phyloP scores from a whole-genome alignment of 441 rosid species.

The Jatropha podagrica region DNA sequence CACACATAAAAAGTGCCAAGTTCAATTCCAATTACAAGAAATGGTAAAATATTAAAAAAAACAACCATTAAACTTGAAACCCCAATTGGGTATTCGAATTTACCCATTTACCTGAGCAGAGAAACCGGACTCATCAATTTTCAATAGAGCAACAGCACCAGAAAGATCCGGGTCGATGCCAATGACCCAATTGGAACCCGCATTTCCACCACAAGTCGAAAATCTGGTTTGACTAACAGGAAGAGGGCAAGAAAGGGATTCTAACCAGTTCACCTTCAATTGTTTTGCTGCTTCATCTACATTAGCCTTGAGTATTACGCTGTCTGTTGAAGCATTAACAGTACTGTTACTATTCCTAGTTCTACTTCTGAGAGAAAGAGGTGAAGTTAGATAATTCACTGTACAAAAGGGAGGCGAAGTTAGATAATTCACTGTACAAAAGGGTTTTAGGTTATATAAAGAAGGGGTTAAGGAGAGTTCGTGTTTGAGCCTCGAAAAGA shows the following conservation, averaged over 20 bases:
- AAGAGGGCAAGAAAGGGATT: conserved; percentile 61
- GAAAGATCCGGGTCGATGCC: conserved; percentile 86
- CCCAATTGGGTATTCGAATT: not conserved
- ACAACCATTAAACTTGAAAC: not conserved
- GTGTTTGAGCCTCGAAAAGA: not conserved
- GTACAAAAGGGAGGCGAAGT: not conserved
- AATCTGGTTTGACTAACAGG: conserved; percentile 1
- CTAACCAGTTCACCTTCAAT: conserved; percentile 70
- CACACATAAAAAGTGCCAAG: not conserved
- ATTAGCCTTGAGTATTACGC: conserved; percentile 27
- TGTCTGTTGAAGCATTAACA: conserved; percentile 5
- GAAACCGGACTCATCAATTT: conserved; percentile 40
- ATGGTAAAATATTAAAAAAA: not conserved
- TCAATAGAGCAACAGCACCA: conserved; percentile 76
- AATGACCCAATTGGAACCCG: conserved; percentile 47
- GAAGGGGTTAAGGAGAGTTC: not conserved
- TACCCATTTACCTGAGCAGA: conserved; percentile 52
- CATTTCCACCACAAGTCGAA: conserved; percentile 10
- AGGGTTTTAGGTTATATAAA: conserved; percentile 5
- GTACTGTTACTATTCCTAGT: not conserved
- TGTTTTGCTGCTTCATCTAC: conserved; percentile 35
- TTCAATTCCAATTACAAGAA: not conserved
- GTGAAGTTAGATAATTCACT: not conserved
- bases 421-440: not conserved
- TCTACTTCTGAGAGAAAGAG: not conserved